Percentiles rank a stretch among this genome's conserved stretches.
phyloP scores from a whole-genome alignment of 2,329 filamentous ascomycete genomes.

The Exophiala bonariae region DNA sequence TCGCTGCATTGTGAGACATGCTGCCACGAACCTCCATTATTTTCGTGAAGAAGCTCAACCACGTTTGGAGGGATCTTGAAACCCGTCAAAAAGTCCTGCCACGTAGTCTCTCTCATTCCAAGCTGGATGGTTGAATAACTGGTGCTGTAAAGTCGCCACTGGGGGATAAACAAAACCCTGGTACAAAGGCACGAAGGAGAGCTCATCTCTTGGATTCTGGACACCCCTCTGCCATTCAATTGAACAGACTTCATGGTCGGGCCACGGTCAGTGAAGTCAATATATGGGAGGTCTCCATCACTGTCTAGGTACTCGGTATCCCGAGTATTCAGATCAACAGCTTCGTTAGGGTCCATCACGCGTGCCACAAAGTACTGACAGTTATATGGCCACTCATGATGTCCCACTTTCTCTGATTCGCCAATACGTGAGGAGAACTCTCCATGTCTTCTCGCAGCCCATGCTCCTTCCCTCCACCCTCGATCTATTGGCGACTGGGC shows the following conservation, averaged over 20 bases:
- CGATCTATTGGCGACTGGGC: no score
- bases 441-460: no score
- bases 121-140: neutral
- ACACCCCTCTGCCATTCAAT: no score
- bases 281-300: neutral
- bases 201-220: no score
- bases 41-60: slow-evolving; percentile 4
- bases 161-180: no score
- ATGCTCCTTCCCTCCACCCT: no score
- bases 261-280: slow-evolving; percentile 1
- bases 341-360: neutral
- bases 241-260: no score
- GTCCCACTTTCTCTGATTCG: no score
- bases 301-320: neutral
- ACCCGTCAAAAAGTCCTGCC: neutral
- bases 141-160: neutral
- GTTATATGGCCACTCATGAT: slow-evolving; percentile 1
- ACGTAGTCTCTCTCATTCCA: neutral
- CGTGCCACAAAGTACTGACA: neutral
- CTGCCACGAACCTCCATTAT: slow-evolving; percentile 2
- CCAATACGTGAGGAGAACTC: no score
- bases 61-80: slow-evolving; percentile 3
- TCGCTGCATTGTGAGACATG: slow-evolving; percentile 3
- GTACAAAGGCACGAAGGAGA: no score
- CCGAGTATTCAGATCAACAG: neutral